phyloP scores from a whole-genome alignment of 257 asterid species.

The Fraxinus pennsylvanica region DNA sequence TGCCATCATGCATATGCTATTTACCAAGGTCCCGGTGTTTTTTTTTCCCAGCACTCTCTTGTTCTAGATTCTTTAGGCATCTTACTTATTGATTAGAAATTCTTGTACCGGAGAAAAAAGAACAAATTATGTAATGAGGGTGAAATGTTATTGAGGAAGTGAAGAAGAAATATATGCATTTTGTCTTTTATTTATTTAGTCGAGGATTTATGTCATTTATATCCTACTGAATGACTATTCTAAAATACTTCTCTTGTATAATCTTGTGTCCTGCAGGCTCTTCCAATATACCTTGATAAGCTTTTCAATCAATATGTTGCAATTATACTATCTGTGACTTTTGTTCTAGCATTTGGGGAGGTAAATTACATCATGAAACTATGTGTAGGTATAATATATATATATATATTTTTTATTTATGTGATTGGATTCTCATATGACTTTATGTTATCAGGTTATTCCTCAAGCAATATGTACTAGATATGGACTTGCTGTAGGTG shows the following conservation, averaged over 20 bases:
- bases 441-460: slow-evolving; percentile 60
- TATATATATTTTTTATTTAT: slow-evolving; percentile 5
- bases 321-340: slow-evolving; percentile 89
- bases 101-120: neutral
- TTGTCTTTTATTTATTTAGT: neutral
- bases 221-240: slow-evolving; percentile 10
- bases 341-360: slow-evolving; percentile 94
- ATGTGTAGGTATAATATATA: neutral
- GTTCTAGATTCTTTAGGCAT: neutral
- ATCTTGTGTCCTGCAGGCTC: slow-evolving; percentile 69
- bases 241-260: slow-evolving; percentile 3
- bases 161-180: neutral
- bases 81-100: neutral
- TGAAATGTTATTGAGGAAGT: slow-evolving; percentile 8
- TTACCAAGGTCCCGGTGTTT: neutral
- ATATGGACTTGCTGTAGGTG: slow-evolving; percentile 97
- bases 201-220: neutral
- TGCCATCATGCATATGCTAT: neutral
- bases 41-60: neutral
- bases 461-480: slow-evolving; percentile 99
- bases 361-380: slow-evolving; percentile 38
- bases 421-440: slow-evolving; percentile 14
- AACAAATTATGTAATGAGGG: neutral
- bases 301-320: slow-evolving; percentile 91
- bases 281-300: slow-evolving; percentile 90